Evolutionary conservation across 192 early-diverging fungal genomes (phyloP).

Genomic region (Backusella luteola): DNA sequence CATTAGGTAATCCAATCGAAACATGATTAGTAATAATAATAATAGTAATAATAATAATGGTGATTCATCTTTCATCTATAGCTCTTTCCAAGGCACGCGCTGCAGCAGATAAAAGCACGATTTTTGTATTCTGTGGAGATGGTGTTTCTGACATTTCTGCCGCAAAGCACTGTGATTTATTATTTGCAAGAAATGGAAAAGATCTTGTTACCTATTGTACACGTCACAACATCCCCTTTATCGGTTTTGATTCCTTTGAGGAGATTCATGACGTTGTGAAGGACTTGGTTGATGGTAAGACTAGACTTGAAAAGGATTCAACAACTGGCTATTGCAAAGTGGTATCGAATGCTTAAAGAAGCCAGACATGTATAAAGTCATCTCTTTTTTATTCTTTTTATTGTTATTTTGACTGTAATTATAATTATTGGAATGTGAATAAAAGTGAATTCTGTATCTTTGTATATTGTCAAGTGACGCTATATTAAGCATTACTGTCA

Average conservation of each 20-base stretch:
- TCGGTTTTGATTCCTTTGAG: slow-evolving; percentile 57
- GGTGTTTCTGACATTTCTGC: slow-evolving; percentile 78
- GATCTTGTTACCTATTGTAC: slow-evolving; percentile 69
- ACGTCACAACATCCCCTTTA: slow-evolving; percentile 54
- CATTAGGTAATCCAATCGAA: slow-evolving; percentile 26
- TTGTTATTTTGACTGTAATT: too few species aligned
- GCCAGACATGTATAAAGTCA: background rate
- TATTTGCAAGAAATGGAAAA: slow-evolving; percentile 72
- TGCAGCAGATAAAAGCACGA: slow-evolving; percentile 12
- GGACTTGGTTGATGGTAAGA: slow-evolving; percentile 17
- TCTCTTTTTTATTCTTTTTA: too few species aligned
- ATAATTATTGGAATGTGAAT: too few species aligned
- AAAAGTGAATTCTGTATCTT: too few species aligned
- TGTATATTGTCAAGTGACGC: too few species aligned
- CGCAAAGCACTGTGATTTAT: slow-evolving; percentile 66
- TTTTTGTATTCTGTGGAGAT: slow-evolving; percentile 77
- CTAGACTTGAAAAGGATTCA: slow-evolving; percentile 21
- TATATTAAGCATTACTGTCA: too few species aligned
- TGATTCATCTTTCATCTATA: background rate
- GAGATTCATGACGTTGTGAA: slow-evolving; percentile 35
- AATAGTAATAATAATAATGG: background rate
- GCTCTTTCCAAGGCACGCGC: slow-evolving; percentile 31
- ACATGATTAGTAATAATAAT: background rate
- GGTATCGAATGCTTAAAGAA: background rate
- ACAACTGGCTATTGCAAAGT: slow-evolving; percentile 31